Conservation (phyloP, 2,329 filamentous ascomycete species). For the Dendryphion nanum region DNA sequence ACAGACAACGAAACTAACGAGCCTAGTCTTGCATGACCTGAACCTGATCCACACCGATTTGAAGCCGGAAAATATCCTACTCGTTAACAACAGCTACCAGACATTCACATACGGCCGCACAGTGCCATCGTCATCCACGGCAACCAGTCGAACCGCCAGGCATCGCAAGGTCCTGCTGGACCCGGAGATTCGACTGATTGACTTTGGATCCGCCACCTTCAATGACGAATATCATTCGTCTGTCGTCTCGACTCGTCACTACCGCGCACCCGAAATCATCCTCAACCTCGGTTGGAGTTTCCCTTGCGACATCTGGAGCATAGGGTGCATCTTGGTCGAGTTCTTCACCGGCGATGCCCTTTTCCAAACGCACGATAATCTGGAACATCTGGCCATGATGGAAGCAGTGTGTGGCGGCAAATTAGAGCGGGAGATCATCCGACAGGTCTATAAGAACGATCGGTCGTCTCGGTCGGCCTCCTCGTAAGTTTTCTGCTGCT, state of each 20-base stretch:
- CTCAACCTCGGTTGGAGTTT: slow-evolving; percentile 67
- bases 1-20: slow-evolving; percentile 13
- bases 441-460: slow-evolving; percentile 51
- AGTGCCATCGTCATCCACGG: slow-evolving; percentile 63
- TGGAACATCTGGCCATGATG: slow-evolving; percentile 70
- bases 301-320: slow-evolving; percentile 69
- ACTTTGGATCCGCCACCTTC: slow-evolving; percentile 67
- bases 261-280: slow-evolving; percentile 67
- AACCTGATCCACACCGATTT: slow-evolving; percentile 91
- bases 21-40: slow-evolving; percentile 83
- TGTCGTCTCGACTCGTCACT: slow-evolving; percentile 66
- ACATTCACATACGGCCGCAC: slow-evolving; percentile 69
- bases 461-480: slow-evolving; percentile 51
- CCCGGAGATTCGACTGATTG: slow-evolving; percentile 65
- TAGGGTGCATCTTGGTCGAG: slow-evolving; percentile 66
- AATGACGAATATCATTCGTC: slow-evolving; percentile 69
- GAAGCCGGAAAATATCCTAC: slow-evolving; percentile 67
- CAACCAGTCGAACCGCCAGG: slow-evolving; percentile 56
- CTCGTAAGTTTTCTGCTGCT: slow-evolving; percentile 47
- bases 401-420: slow-evolving; percentile 59
- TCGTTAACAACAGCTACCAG: slow-evolving; percentile 64
- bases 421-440: slow-evolving; percentile 56
- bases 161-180: slow-evolving; percentile 63
- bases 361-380: slow-evolving; percentile 68
- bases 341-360: slow-evolving; percentile 68